Conservation (phyloP, 2,329 filamentous ascomycete species). For the Fusarium xylarioides region DNA sequence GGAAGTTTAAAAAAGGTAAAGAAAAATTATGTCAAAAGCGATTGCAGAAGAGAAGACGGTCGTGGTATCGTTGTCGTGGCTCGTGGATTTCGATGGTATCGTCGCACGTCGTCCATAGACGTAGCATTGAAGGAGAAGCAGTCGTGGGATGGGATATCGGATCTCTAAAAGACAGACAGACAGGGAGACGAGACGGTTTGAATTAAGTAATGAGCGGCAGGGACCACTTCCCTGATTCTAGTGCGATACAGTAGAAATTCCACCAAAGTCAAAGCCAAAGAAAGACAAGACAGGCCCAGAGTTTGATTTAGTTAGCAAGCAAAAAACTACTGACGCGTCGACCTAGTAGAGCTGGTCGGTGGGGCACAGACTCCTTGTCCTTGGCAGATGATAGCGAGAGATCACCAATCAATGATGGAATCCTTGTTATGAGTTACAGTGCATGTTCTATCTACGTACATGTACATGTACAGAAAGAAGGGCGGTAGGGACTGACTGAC, state of each 20-base stretch:
- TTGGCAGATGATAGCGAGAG: slow-evolving; percentile 20
- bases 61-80: slow-evolving; percentile 32
- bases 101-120: slow-evolving; percentile 16
- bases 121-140: slow-evolving; percentile 1
- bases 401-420: slow-evolving; percentile 11
- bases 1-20: slow-evolving; percentile 1
- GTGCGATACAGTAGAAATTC: slow-evolving; percentile 13
- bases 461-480: not conserved
- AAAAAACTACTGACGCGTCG: slow-evolving; percentile 40
- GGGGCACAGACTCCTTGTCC: slow-evolving; percentile 27
- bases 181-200: slow-evolving; percentile 7
- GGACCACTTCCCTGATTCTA: slow-evolving; percentile 42
- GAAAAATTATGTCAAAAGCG: slow-evolving; percentile 6
- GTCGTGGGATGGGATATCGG: slow-evolving; percentile 23
- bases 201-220: slow-evolving; percentile 44
- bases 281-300: slow-evolving; percentile 12
- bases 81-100: slow-evolving; percentile 22
- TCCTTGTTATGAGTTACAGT: not conserved
- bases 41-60: slow-evolving; percentile 20
- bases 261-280: slow-evolving; percentile 4
- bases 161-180: slow-evolving; percentile 18
- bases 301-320: slow-evolving; percentile 11
- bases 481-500: slow-evolving; percentile 17
- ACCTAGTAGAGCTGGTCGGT: slow-evolving; percentile 30
- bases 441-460: not conserved